phyloP scores from a whole-genome alignment of 495 filamentous ascomycete species.

The Podospora fimiseda region DNA sequence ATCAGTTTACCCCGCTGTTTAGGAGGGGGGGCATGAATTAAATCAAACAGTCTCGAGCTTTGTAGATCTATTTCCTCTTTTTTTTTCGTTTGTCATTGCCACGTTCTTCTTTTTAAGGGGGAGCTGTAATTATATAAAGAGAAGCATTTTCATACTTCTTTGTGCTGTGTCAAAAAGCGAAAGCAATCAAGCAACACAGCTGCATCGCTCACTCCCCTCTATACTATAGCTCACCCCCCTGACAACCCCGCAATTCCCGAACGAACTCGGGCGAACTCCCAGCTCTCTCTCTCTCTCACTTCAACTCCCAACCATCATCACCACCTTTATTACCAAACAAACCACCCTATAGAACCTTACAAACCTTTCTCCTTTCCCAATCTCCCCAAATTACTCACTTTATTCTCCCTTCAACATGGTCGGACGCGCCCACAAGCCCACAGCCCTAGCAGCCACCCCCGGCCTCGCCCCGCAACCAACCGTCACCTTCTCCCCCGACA shows the following conservation, averaged over 20 bases:
- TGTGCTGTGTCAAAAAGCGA: no score
- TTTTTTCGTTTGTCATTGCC: background rate
- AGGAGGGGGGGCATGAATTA: background rate
- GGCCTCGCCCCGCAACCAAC: slow-evolving; percentile 57
- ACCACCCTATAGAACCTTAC: background rate
- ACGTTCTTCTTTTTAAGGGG: background rate
- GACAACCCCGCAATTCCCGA: slow-evolving; percentile 3
- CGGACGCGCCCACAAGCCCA: slow-evolving; percentile 76
- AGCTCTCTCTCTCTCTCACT: background rate
- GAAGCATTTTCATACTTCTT: no score
- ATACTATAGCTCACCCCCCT: no score
- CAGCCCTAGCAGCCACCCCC: slow-evolving; percentile 64
- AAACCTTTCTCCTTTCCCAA: background rate
- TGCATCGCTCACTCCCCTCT: no score
- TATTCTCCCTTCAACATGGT: no score
- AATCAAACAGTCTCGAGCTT: background rate
- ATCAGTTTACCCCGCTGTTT: background rate
- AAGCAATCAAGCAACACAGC: background rate
- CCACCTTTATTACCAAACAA: background rate
- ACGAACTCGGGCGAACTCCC: background rate
- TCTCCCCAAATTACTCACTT: no score
- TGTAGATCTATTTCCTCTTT: background rate
- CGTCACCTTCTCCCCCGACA: slow-evolving; percentile 60
- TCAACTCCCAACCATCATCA: background rate
- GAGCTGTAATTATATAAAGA: no score